Conservation (phyloP, 116 monocot genomes). For the Papilionanthe hybrid region DNA sequence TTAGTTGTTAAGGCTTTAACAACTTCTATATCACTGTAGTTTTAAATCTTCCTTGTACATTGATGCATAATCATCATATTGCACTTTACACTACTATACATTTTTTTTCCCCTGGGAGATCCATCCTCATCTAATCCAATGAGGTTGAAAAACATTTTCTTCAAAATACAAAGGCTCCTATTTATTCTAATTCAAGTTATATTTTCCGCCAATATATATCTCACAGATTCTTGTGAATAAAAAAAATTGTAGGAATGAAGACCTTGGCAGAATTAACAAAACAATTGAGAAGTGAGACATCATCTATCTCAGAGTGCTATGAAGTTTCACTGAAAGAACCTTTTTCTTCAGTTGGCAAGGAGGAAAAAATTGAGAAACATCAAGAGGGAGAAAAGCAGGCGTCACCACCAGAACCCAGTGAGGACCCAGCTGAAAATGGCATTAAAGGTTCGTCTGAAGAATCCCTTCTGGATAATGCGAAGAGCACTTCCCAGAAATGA, state of each 20-base stretch:
- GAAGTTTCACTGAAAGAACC: neutral
- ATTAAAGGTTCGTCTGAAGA: neutral
- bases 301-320: neutral
- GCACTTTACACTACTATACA: no score
- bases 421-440: neutral
- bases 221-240: neutral
- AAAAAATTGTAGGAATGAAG: constrained; percentile 36
- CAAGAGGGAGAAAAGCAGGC: neutral
- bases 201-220: neutral
- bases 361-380: neutral
- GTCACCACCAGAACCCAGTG: neutral
- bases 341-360: neutral
- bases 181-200: neutral
- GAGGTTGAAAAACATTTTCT: no score
- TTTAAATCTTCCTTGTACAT: neutral
- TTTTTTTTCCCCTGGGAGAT: no score
- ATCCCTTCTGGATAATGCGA: neutral
- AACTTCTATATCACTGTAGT: neutral
- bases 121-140: no score
- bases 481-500: neutral
- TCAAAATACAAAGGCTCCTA: no score
- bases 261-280: constrained; percentile 29
- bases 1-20: no score
- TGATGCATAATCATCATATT: no score
- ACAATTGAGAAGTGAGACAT: constrained; percentile 22